Evolutionary conservation across 495 filamentous ascomycete species (phyloP), one percentile per base, ranked within the genome.

Genomic region (Trichoderma asperelloides): DNA sequence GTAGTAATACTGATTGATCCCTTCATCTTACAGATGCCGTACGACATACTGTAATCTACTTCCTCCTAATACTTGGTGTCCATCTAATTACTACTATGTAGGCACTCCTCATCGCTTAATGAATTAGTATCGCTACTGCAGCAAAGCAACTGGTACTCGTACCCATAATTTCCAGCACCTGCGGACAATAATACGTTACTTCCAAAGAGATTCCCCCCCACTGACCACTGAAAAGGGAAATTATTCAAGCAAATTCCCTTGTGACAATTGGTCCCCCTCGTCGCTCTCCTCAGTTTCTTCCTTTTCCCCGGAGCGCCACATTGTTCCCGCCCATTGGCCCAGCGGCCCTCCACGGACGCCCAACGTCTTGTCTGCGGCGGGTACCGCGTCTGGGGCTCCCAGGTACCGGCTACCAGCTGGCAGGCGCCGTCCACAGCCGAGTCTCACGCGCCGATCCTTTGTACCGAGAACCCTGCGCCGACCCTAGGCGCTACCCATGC

Each of bases 301-400:
- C 62, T 64, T 64, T 64, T 33, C 62, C 62, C 62, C 62, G 62
- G 62, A 64, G 62, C 11, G 33, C 62, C 62, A 64, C 62, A 21
- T 1, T 60, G 23, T 16, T 11, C 7, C 55, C 55, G 23, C 8
- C 55, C 55, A 60, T 60, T 60, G 55, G 55, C 25, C 43, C 55
- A 30, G 23, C 55, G 3, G 43, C 43, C 15, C 43, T 12, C 43
- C 15, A 47, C n/a, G n/a, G n/a, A n/a, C n/a, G n/a, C n/a, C 40
- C 40, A 47, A 18, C 43, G 43, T 23, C 21, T 25, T 51, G 47
- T 51, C 47, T 51, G 21, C 18, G n/a, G 18, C 11, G 18, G 18
- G 47, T 51, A 51, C 47, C 47, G 8, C 18, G 47, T 21, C 18
- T 21, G 47, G 47, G 47, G 47, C n/a, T 3, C 21, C 47, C 23